phyloP scores from a whole-genome alignment of 371 early-diverging fungal genomes.

The Umbelopsis sp. region DNA sequence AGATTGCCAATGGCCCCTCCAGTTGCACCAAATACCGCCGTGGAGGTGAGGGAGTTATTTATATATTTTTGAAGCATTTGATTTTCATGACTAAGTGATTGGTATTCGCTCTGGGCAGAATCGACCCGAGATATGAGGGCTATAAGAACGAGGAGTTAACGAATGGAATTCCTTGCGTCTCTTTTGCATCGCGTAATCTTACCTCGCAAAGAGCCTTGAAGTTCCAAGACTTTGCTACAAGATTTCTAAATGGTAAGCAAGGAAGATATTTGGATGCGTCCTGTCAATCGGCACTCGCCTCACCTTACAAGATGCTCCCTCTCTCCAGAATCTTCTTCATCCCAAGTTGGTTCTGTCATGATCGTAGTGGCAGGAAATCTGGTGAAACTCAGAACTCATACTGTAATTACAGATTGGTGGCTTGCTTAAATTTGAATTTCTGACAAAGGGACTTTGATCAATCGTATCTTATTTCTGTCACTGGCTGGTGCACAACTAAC shows the following conservation, averaged over 20 bases:
- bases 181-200: background rate
- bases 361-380: background rate
- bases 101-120: constrained; percentile 46
- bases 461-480: no score
- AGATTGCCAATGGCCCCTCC: constrained; percentile 37
- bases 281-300: background rate
- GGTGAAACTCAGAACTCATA: background rate
- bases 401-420: background rate
- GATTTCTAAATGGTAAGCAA: no score
- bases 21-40: constrained; percentile 61
- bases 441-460: background rate
- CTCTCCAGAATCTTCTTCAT: constrained; percentile 10
- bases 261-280: background rate
- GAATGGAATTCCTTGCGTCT: background rate
- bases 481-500: background rate
- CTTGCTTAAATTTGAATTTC: constrained; percentile 1
- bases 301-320: constrained; percentile 15
- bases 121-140: constrained; percentile 51
- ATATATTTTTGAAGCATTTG: constrained; percentile 59
- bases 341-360: constrained; percentile 9
- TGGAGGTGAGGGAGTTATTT: constrained; percentile 57
- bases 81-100: constrained; percentile 53
- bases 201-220: constrained; percentile 14
- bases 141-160: constrained; percentile 13
- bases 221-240: constrained; percentile 9